Percentiles rank a stretch among this genome's conserved stretches.
These are phyloP conservation scores for Fusarium sp. DNA, from an alignment of 2,329 filamentous ascomycete species.

Conservation along the genomic window DNA sequence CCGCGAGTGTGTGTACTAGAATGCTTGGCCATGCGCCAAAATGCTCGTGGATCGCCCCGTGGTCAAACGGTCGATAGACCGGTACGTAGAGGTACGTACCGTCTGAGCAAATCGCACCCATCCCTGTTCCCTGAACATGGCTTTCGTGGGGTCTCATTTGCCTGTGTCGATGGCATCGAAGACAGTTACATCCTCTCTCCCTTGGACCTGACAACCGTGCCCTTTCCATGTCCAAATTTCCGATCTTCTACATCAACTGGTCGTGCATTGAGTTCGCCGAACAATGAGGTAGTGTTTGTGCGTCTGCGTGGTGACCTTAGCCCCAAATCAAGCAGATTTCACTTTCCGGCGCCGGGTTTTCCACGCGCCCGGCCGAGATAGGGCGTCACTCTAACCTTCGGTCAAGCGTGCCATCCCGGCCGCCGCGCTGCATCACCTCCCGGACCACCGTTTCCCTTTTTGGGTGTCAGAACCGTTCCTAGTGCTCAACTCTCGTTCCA, in stretches of 20 bases:
- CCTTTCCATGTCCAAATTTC: slow-evolving; percentile 24
- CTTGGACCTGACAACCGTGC: slow-evolving; percentile 23
- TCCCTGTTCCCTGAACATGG: slow-evolving; percentile 43
- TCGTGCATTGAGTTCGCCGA: slow-evolving; percentile 34
- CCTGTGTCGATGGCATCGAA: slow-evolving; percentile 42
- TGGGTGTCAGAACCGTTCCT: slow-evolving; percentile 46
- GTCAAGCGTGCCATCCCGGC: slow-evolving; percentile 45
- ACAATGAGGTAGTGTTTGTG: slow-evolving; percentile 37
- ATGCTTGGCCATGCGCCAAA: slow-evolving; percentile 47
- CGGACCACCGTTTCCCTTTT: slow-evolving; percentile 48
- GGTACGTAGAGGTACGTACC: slow-evolving; percentile 17
- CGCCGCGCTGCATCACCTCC: slow-evolving; percentile 43
- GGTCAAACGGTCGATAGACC: slow-evolving; percentile 51
- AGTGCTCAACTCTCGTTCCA: slow-evolving; percentile 38
- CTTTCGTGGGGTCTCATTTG: slow-evolving; percentile 40
- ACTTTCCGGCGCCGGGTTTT: slow-evolving; percentile 39
- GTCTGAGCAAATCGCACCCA: slow-evolving; percentile 36
- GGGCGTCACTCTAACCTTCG: slow-evolving; percentile 39
- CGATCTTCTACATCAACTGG: slow-evolving; percentile 20
- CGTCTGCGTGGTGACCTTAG: slow-evolving; percentile 30
- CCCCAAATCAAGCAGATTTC: slow-evolving; percentile 13
- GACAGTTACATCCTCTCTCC: slow-evolving; percentile 28
- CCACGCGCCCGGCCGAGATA: slow-evolving; percentile 43
- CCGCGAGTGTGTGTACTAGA: slow-evolving; percentile 43
- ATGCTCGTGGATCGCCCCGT: slow-evolving; percentile 50